Evolutionary conservation across 139 green algal genomes (phyloP), one percentile per base, ranked within the genome.

Genomic region (Micractinium sp.): DNA sequence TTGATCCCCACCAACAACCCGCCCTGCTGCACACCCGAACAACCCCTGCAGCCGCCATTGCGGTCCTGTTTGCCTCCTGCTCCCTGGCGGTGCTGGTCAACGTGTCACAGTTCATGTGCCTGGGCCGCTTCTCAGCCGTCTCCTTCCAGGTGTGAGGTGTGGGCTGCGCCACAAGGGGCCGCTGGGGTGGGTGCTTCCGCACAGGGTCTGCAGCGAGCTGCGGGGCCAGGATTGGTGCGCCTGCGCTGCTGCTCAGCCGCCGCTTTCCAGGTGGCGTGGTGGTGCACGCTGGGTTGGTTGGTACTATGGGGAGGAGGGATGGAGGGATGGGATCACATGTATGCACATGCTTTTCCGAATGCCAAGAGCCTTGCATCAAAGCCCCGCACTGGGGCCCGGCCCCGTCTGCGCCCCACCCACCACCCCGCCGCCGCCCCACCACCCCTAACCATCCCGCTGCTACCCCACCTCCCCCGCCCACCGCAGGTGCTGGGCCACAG

Each of bases 51-150:
- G 84, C 92, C 4, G 92, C 93, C 2, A 89, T 93, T 14, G 19
- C 93, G 0, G 80, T 90, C 61, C 92, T 99, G n/a, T 35, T 86
- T 0, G 16, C 93, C 29, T 97, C 93, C 2, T 99, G 95, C 90
- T 76, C 88, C 0, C 91, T 97, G 36, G 96, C 96, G 14, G 95
- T 99, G 63, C 86, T 94, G 14, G 96, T 98, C 82, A 99, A 99
- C 92, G 91, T 99, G 41, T 94, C 87, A 23, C 96, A 99, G 94
- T 99, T 99, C 92, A 95, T 97, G 91, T 99, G 97, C 93, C 93
- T 99, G 53, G 97, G 97, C 39, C 92, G 97, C 31, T 99, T 99
- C 92, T 95, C 93, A 29, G 97, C 97, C 0, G 95, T 99, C 38
- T 96, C 96, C 4, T 99, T 98, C 92, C 97, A 99, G 94, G 96